phyloP scores from a whole-genome alignment of 1,284 basidiomycete species.

The Cryptococcus floricola region DNA sequence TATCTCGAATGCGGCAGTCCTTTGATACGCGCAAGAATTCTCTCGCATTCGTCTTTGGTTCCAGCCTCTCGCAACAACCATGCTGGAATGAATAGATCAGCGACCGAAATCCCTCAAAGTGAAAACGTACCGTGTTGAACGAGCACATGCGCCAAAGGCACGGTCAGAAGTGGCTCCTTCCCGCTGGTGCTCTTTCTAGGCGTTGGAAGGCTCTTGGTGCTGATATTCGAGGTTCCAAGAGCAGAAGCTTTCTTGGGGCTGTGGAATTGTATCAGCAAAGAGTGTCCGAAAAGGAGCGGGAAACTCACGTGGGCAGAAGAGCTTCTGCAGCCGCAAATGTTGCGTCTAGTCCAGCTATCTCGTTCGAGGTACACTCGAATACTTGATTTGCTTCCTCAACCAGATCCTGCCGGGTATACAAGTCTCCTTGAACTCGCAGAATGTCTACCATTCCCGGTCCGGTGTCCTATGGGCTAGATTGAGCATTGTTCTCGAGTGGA shows the following conservation, averaged over 20 bases:
- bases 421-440: constrained; percentile 58
- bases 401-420: constrained; percentile 51
- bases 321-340: constrained; percentile 35
- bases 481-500: neutral
- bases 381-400: constrained; percentile 54
- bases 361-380: constrained; percentile 38
- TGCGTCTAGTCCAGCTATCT: constrained; percentile 33
- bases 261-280: constrained; percentile 39
- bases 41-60: constrained; percentile 54
- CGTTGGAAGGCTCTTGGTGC: constrained; percentile 39
- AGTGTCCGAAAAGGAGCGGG: constrained; percentile 26
- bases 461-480: constrained; percentile 16
- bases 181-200: constrained; percentile 27
- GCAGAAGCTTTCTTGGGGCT: constrained; percentile 16
- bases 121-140: constrained; percentile 62
- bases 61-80: constrained; percentile 65
- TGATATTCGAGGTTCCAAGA: constrained; percentile 14
- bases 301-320: constrained; percentile 27
- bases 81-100: constrained; percentile 52
- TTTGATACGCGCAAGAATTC: constrained; percentile 56
- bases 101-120: neutral
- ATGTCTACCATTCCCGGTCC: constrained; percentile 60
- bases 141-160: constrained; percentile 63
- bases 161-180: constrained; percentile 63
- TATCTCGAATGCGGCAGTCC: constrained; percentile 26